Evolutionary conservation across 345 rosid species (phyloP), one percentile per base, ranked within the genome.

Genomic region (Populus ilicifolia): DNA sequence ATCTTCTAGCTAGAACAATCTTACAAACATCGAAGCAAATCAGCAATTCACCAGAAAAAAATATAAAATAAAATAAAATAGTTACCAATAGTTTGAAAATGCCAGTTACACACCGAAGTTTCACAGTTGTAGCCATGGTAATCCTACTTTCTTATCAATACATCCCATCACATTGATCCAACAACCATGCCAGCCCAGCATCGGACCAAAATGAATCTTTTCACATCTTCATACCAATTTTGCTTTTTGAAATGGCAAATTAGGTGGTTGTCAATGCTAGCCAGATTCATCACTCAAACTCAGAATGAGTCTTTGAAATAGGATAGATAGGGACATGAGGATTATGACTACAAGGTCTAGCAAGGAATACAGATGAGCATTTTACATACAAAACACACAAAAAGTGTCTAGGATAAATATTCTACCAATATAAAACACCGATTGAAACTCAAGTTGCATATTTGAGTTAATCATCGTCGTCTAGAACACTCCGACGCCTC

Each of bases 401-500:
- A 67, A 38, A n/a, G 3, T 1, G 39, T 36, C 9, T 1, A 5
- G 56, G 23, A 46, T 43, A 23, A 39, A 67, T 52, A 52, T 67
- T 36, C 43, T 54, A 25, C 54, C 48, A 67, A 68, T 30, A 68
- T 29, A 64, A 20, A 16, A 25, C 44, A 7, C 14, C 6, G 25
- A 38, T 64, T n/a, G 2, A 38, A 6, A 33, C 33, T 16, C 33
- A 23, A 5, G 54, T 38, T 39, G 35, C 74, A 70, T 16, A 77
- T 44, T 78, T 30, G 36, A 77, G 70, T 82, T 91, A 92, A 80
- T 95, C 97, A 48, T 93, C 98, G n/a, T 93, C 97, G 48, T 91
- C 93, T 65, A 89, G 85, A 63, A 95, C 94, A 79, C 85, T 93
- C 50, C 97, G 92, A 16, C 97, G 93, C 93, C 99, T 90, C 83